These are phyloP conservation scores for Rhodotorula sp. DNA, from an alignment of 1,284 basidiomycete genomes.

Conservation along the genomic window DNA sequence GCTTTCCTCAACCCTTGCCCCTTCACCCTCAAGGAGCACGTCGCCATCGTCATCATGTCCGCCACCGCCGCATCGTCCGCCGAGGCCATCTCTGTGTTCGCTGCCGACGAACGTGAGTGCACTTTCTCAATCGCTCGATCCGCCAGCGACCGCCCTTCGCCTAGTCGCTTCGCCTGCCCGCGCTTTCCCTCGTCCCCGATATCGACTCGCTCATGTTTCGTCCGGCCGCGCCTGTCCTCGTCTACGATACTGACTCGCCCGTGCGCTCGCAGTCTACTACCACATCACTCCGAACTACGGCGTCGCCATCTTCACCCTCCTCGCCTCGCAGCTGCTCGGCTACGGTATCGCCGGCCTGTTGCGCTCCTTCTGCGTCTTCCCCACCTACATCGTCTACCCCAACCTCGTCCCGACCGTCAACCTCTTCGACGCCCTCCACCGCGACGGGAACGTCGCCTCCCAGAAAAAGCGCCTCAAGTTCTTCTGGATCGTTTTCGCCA, in stretches of 20 bases:
- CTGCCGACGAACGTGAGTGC: conserved; percentile 55
- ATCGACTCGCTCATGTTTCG: no score
- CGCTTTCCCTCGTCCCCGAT: neutral
- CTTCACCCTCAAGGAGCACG: conserved; percentile 44
- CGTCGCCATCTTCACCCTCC: conserved; percentile 33
- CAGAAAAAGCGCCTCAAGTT: conserved; percentile 43
- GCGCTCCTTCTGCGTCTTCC: conserved; percentile 38
- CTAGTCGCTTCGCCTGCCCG: no score
- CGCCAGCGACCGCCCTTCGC: no score
- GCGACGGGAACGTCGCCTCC: conserved; percentile 49
- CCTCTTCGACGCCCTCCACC: conserved; percentile 59
- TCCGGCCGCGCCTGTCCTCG: neutral
- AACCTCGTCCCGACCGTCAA: conserved; percentile 54
- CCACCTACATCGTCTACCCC: conserved; percentile 40
- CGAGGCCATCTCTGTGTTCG: conserved; percentile 64
- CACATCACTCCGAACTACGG: conserved; percentile 58
- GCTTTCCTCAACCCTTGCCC: conserved; percentile 39
- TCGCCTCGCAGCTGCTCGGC: conserved; percentile 13
- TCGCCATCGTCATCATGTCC: conserved; percentile 56
- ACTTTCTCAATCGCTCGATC: neutral
- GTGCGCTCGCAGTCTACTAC: conserved; percentile 51
- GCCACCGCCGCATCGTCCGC: conserved; percentile 64
- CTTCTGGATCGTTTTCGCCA: conserved; percentile 44
- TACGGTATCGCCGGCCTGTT: conserved; percentile 39
- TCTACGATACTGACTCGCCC: neutral